Evolutionary conservation across 2,329 filamentous ascomycete genomes (phyloP), one percentile per base, ranked within the genome.

Genomic region (Niveomyces coronatus): DNA sequence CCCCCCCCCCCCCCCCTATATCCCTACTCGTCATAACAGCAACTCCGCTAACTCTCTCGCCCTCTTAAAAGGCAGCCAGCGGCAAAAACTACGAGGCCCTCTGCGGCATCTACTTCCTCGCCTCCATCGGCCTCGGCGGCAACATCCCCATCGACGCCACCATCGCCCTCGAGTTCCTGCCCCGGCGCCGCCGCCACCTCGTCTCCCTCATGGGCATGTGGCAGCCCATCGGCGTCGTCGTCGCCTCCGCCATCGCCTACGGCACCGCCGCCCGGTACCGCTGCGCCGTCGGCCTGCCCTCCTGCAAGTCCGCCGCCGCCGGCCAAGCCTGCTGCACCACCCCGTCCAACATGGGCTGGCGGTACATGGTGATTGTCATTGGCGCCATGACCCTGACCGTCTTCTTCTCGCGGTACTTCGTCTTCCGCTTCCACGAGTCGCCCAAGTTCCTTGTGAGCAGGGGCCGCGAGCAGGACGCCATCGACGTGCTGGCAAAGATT

Each of bases 391-490:
- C 72, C 0, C 57, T 77, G 39, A 44, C 68, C 30, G 70, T 76
- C 57, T 77, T 74, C 42, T 44, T 69, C 22, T 45, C 68, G 11
- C 71, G 74, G n/a, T 74, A 72, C 44, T 51, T 68, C 7, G 59
- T 68, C 43, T 77, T 78, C 51, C 69, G 61, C 9, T 67, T 77
- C 31, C 71, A 65, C 44, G 73, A 77, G 47, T 70, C 67, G 0
- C 73, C 73, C 2, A 76, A 76, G 44, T 76, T 63, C 42, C 58
- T 76, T 10, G 70, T 76, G 62, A 67, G 68, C 15, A 68, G 69
- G 45, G 71, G 70, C 0, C 56, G 55, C 13, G 67, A 76, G 41
- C 61, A 61, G 9, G 62, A 74, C 35, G 72, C 73, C 1, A 65
- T 76, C 15, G 47, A 59, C 1, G 60, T 74, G 3, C 63, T 77